These are phyloP conservation scores for Solanum lycopersicoides DNA, from an alignment of 257 asterid genomes.

Conservation along the genomic window DNA sequence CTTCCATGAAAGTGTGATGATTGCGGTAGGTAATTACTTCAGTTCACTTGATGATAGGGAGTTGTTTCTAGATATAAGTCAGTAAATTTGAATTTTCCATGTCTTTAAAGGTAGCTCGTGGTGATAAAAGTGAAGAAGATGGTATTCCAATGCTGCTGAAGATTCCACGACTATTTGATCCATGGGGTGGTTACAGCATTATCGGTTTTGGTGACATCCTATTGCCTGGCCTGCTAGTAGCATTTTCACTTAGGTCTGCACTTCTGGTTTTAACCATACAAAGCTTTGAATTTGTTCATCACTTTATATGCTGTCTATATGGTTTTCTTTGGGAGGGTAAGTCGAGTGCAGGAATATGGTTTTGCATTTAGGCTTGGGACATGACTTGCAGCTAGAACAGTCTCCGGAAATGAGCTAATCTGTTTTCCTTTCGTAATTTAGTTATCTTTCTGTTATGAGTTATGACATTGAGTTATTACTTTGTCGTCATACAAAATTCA, in stretches of 20 bases:
- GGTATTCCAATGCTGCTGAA: constrained; percentile 88
- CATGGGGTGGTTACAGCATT: constrained; percentile 97
- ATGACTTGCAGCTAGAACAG: not conserved
- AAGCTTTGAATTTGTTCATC: not conserved
- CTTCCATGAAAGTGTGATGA: constrained; percentile 92
- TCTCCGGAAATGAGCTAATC: not conserved
- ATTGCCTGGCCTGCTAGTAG: constrained; percentile 71
- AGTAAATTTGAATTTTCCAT: not conserved
- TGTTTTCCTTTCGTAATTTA: not conserved
- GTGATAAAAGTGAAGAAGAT: constrained; percentile 81
- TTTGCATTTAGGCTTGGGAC: not conserved
- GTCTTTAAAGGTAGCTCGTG: constrained; percentile 73
- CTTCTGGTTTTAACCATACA: not conserved
- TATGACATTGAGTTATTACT: not conserved
- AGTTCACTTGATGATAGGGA: not conserved
- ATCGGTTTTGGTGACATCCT: constrained; percentile 89
- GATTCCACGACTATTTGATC: constrained; percentile 84
- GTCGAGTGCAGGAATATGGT: not conserved
- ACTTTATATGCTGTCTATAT: not conserved
- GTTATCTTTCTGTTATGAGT: not conserved
- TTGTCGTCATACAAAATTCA: not conserved
- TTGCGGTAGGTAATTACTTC: constrained; percentile 53
- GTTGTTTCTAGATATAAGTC: constrained; percentile 1
- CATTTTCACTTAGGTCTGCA: constrained; percentile 69
- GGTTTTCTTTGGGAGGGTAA: not conserved